Evolutionary conservation across 2,329 filamentous ascomycete species (phyloP), one percentile per base, ranked within the genome.

Genomic region (Claviceps humidiphila): DNA sequence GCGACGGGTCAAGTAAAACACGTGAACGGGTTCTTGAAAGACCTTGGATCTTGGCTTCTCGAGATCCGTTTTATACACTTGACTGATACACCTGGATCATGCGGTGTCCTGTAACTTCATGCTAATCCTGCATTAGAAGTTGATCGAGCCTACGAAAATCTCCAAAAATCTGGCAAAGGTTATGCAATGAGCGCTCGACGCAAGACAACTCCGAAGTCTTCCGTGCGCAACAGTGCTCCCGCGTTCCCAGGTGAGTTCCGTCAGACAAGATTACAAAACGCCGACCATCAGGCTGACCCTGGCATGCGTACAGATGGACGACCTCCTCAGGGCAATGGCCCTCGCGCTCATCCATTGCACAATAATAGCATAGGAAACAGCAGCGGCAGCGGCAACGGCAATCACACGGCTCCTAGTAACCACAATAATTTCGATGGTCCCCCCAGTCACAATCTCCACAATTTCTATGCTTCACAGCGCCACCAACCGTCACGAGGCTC

Each of bases 141-240:
- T 62, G 93, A 97, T 59, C 85, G 91, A 66, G 91, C 91, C 60
- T 83, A 91, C 64, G 93, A 97, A 65, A 97, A 97, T 69, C 80
- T 98, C 55, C 80, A 91, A 64, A 97, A 97, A 78, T 95, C 90
- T 68, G 90, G 90, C 64, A 97, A 97, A 76, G 84, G 90, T 72
- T 93, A 91, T 71, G 81, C 77, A 64, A 72, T 73, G 64, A 75
- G 75, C 63, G 79, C 74, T 63, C 88, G 93, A 70, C 87, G 90
- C 77, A 88, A 95, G 72, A 30, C 51, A 16, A 53, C 51, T 24
- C 54, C 55, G 38, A 54, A 56, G 49, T 39, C 50, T 37, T 51
- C 51, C 11, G 38, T 55, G 51, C 53, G 53, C 17, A 55, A 37
- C 47, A 48, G 45, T 43, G 44, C 53, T 16, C 51, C 53, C n/a